A percentile compares a stretch with the other conserved stretches of the same genome.
Conservation (phyloP, 1,284 basidiomycete species). For the Trichosporon sp. region DNA sequence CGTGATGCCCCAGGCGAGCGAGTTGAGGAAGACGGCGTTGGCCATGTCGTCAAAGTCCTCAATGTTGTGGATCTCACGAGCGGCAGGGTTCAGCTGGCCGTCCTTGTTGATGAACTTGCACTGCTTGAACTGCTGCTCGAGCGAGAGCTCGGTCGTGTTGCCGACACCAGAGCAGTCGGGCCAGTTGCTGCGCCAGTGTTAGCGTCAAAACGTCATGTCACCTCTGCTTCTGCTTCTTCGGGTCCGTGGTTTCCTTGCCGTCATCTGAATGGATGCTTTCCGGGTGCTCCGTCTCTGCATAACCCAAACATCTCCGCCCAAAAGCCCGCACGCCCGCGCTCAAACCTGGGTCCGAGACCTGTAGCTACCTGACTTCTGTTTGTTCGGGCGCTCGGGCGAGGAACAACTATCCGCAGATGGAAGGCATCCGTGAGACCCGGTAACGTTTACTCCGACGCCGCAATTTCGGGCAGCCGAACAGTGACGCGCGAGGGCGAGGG, state of each 20-base stretch:
- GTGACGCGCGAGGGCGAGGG: no score
- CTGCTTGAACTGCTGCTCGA: slow-evolving; percentile 16
- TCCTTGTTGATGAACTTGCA: slow-evolving; percentile 43
- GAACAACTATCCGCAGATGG: no score
- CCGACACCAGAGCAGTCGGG: slow-evolving; percentile 21
- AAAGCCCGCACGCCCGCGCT: no score
- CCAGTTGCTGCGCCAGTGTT: slow-evolving; percentile 14
- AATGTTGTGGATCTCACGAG: slow-evolving; percentile 55
- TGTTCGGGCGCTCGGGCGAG: no score
- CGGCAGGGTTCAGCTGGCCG: slow-evolving; percentile 63
- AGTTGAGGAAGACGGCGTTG: slow-evolving; percentile 60
- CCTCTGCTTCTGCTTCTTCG: not conserved
- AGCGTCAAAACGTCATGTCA: no score
- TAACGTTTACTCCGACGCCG: no score
- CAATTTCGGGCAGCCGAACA: no score
- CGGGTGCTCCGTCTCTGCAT: no score
- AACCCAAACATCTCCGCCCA: no score
- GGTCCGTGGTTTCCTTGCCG: not conserved
- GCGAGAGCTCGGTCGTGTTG: slow-evolving; percentile 23
- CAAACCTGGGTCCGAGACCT: no score
- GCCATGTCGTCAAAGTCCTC: slow-evolving; percentile 55
- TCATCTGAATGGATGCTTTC: no score
- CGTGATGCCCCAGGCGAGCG: slow-evolving; percentile 55
- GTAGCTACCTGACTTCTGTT: not conserved
- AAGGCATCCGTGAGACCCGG: no score